Base-by-base conservation (phyloP, 1,284 basidiomycete species). In the Rhodotorula sp. region DNA sequence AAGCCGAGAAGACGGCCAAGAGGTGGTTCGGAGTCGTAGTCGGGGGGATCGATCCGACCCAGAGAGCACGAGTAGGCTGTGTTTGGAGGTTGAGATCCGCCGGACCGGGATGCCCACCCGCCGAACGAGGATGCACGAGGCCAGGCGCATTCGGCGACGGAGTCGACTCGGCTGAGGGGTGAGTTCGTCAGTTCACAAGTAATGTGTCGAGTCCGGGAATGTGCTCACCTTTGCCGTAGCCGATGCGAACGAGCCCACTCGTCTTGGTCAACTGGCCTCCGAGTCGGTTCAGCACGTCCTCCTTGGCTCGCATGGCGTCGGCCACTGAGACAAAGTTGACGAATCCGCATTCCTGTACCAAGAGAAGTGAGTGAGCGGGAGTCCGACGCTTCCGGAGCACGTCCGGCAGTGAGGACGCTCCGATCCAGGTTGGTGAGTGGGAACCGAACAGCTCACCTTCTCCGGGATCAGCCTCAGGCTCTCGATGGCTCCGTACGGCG, bases 311-410 rank as follows among this genome's bases (percentile, higher is more conserved):
- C 71, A 98, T 89, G 26, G 95, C 97, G 81, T 98, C 95, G 2
- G 88, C 86, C 79, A 93, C 89, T 77, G 97, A 95, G 67, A 97
- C 91, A 80, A 95, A 99, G 82, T 99, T 99, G 81, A 99, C 94
- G 81, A 99, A 99, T 15, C 95, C 95, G 80, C 97, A 99, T 80
- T 95, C 94, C 93, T 95, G 57, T 50, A 1, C 23, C 26, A 3
- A 15, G 21, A 50, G 43, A 69, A 43, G 38, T 12, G 23, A 45
- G n/a, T 21, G 21, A 69, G 21, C 28, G 55, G n/a, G 49, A 48
- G 34, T 10, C 48, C 19, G 15, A 10, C 28, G 34, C 21, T 10
- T 43, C 38, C 38, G 38, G 12, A 43, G 55, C 48, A 55, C 15
- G 54, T 28, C 14, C 54, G 54, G 21, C 43, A 15, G 21, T 19